Conservation (phyloP, 1,284 basidiomycete species). For the Cutaneotrichosporon spelunceum region DNA sequence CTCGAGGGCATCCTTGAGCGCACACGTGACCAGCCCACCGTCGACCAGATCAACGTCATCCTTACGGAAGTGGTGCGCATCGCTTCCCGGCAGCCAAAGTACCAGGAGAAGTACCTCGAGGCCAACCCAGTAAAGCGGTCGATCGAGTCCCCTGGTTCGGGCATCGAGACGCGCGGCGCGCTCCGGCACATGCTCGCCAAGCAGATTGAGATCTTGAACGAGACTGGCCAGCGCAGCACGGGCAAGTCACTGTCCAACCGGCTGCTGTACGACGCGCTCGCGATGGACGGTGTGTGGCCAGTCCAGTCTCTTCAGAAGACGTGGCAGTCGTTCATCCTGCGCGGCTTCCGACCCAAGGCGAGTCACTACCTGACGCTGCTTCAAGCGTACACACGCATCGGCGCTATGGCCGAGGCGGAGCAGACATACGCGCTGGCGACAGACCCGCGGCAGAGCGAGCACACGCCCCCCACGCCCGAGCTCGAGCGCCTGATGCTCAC, state of each 20-base stretch:
- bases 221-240: slow-evolving; percentile 8
- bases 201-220: slow-evolving; percentile 9
- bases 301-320: slow-evolving; percentile 25
- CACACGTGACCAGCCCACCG: slow-evolving; percentile 23
- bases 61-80: slow-evolving; percentile 24
- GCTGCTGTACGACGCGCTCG: slow-evolving; percentile 36
- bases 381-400: slow-evolving; percentile 36
- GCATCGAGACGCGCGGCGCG: slow-evolving; percentile 10
- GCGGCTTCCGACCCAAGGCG: slow-evolving; percentile 37
- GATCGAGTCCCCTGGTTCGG: neutral
- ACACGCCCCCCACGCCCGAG: neutral
- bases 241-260: slow-evolving; percentile 28
- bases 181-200: slow-evolving; percentile 8
- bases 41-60: slow-evolving; percentile 27
- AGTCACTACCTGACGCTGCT: slow-evolving; percentile 39
- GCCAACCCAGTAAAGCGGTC: neutral
- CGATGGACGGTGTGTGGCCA: slow-evolving; percentile 21
- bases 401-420: slow-evolving; percentile 37
- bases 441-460: slow-evolving; percentile 20
- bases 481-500: slow-evolving; percentile 29
- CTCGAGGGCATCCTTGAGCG: slow-evolving; percentile 25
- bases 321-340: slow-evolving; percentile 36
- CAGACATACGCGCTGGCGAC: slow-evolving; percentile 32
- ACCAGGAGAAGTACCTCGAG: slow-evolving; percentile 2
- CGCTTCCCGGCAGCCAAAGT: slow-evolving; percentile 7